Percentiles rank a stretch among this genome's conserved stretches.
These are phyloP conservation scores for Alternaria ventricosa DNA, from an alignment of 2,329 filamentous ascomycete genomes.

Conservation along the genomic window DNA sequence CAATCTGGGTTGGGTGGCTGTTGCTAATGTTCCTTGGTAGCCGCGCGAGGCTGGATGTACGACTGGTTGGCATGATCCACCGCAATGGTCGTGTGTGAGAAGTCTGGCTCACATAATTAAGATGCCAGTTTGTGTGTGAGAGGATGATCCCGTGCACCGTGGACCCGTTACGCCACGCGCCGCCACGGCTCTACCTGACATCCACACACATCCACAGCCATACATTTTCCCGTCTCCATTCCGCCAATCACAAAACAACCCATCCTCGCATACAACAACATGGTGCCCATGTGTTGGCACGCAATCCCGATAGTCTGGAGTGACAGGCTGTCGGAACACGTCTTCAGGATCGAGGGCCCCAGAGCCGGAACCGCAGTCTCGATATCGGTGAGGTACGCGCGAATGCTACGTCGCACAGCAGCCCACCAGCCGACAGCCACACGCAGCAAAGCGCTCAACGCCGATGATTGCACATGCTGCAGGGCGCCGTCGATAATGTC, in stretches of 20 bases:
- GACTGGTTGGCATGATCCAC: background rate
- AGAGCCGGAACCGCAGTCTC: slow-evolving; percentile 2
- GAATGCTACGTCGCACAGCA: slow-evolving; percentile 16
- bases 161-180: background rate
- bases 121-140: background rate
- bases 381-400: background rate
- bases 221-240: background rate
- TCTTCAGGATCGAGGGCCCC: slow-evolving; percentile 2
- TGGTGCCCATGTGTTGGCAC: background rate
- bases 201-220: background rate
- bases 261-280: background rate
- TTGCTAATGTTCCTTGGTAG: no score
- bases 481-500: background rate
- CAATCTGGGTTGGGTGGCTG: background rate
- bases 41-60: background rate
- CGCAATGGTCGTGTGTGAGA: background rate
- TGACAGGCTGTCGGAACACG: slow-evolving; percentile 22
- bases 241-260: background rate
- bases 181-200: background rate
- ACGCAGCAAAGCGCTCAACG: background rate
- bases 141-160: background rate
- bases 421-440: background rate
- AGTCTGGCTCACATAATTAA: background rate
- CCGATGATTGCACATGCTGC: background rate
- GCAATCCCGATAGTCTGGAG: slow-evolving; percentile 19